These are phyloP conservation scores for Prasinococcaceae sp. DNA, from an alignment of 139 green algal species.

Conservation along the genomic window DNA sequence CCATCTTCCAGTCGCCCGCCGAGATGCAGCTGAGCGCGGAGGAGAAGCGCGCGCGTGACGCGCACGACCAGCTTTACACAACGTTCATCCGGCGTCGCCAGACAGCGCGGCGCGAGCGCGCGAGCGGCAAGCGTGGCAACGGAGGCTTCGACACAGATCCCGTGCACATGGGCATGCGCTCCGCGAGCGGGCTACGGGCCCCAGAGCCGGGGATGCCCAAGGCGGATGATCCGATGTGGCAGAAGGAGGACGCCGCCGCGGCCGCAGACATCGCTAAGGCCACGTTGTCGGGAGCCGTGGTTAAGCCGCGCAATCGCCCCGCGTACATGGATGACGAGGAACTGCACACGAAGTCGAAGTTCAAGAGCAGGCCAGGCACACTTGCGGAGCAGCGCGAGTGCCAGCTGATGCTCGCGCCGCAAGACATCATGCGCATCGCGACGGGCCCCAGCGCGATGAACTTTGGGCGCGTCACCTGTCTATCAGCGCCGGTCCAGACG, in stretches of 20 bases:
- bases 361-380: not conserved
- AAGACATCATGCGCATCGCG: conserved; percentile 12
- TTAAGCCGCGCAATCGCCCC: not conserved
- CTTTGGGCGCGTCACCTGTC: conserved; percentile 18
- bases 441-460: conserved; percentile 14
- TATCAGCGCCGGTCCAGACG: not conserved
- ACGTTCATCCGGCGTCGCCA: no score
- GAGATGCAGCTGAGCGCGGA: not conserved
- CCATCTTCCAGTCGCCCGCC: not conserved
- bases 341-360: conserved; percentile 1
- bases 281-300: no score
- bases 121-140: not conserved
- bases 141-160: not conserved
- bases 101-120: not conserved
- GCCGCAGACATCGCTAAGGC: not conserved
- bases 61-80: no score
- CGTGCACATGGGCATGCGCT: not conserved
- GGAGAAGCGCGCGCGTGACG: no score
- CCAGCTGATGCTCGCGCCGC: not conserved
- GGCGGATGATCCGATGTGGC: conserved; percentile 5
- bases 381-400: conserved; percentile 9
- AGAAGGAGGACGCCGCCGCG: not conserved
- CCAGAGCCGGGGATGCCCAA: not conserved
- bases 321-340: conserved; percentile 1
- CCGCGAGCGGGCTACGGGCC: not conserved